Conservation (phyloP, 2,329 filamentous ascomycete genomes). For the Colletotrichum nymphaeae region DNA sequence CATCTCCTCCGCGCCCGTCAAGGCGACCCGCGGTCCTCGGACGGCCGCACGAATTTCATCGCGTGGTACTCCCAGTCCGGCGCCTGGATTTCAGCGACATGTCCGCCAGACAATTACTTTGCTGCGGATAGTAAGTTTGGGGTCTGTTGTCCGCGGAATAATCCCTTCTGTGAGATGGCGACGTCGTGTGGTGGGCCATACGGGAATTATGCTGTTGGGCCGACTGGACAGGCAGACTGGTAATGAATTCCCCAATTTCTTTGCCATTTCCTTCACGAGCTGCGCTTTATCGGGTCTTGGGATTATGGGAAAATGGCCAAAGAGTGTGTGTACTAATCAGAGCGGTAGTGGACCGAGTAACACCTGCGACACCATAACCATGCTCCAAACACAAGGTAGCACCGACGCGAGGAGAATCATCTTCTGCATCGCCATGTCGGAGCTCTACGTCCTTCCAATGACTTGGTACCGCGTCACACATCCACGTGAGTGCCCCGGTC, state of each 20-base stretch:
- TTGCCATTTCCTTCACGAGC: not conserved
- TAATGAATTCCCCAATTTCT: not conserved
- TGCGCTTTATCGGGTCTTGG: too few relatives aligned
- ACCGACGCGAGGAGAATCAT: conserved; percentile 17
- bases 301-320: not conserved
- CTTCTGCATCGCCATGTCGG: conserved; percentile 17
- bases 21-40: not conserved
- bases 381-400: conserved; percentile 3
- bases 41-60: conserved; percentile 20
- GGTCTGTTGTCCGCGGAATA: conserved; percentile 15
- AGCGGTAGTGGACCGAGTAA: not conserved
- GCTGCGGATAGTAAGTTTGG: conserved; percentile 20
- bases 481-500: not conserved
- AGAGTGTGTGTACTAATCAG: not conserved
- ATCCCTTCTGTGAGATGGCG: conserved; percentile 15
- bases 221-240: conserved; percentile 22
- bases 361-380: conserved; percentile 19
- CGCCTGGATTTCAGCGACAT: conserved; percentile 9
- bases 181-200: conserved; percentile 19
- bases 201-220: conserved; percentile 12
- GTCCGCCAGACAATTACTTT: conserved; percentile 23
- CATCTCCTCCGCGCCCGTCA: not conserved
- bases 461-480: conserved; percentile 23
- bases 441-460: conserved; percentile 14
- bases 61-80: conserved; percentile 19